These are phyloP conservation scores for Geotrichum histeridarum DNA, from an alignment of 1,139 yeast genomes.

Conservation along the genomic window DNA sequence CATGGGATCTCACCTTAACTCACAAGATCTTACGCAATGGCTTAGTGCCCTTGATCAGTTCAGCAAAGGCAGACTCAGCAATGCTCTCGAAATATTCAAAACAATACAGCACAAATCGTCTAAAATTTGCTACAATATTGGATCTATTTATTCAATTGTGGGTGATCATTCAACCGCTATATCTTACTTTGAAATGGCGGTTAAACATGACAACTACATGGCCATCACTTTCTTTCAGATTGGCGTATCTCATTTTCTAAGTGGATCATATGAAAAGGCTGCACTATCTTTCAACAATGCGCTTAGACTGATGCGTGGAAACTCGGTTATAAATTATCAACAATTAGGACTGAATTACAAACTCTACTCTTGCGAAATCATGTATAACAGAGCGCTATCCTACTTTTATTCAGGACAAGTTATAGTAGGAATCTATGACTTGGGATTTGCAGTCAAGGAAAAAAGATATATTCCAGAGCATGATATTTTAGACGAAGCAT, in stretches of 20 bases:
- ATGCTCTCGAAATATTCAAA: constrained; percentile 13
- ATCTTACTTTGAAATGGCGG: constrained; percentile 20
- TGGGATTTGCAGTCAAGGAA: constrained; percentile 25
- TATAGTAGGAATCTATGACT: constrained; percentile 23
- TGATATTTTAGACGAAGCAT: constrained; percentile 27
- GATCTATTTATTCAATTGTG: constrained; percentile 20
- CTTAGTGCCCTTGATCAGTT: constrained; percentile 17
- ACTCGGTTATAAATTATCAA: constrained; percentile 26
- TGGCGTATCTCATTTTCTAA: constrained; percentile 27
- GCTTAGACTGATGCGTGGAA: constrained; percentile 25
- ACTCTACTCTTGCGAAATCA: constrained; percentile 28
- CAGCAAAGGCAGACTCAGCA: constrained; percentile 13
- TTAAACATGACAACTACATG: constrained; percentile 25
- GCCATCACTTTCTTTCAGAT: constrained; percentile 28
- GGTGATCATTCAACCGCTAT: constrained; percentile 22
- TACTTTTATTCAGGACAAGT: constrained; percentile 24
- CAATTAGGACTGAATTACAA: constrained; percentile 26
- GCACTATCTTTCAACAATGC: constrained; percentile 27
- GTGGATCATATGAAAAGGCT: constrained; percentile 24
- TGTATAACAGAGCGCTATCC: constrained; percentile 27
- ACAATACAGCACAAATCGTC: constrained; percentile 16
- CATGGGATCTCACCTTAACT: not conserved
- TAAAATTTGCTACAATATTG: constrained; percentile 24
- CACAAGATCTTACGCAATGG: constrained; percentile 15
- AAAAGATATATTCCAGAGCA: constrained; percentile 24